phyloP scores from a whole-genome alignment of 139 green algal genomes.

The Dunaliella primolecta region DNA sequence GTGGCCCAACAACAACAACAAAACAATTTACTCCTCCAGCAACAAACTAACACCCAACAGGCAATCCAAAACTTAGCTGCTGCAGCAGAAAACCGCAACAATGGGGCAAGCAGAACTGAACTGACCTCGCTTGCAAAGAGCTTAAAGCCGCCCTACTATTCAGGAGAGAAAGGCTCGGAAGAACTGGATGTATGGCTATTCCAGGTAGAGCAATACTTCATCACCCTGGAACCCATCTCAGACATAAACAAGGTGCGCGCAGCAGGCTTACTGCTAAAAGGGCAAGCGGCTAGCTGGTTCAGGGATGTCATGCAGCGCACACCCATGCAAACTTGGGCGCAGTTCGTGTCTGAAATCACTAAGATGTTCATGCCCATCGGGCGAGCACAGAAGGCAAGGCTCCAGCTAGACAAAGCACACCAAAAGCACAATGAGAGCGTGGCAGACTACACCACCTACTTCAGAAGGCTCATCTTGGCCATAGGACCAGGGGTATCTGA shows the following conservation, averaged over 20 bases:
- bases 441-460: neutral
- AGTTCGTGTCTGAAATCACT: neutral
- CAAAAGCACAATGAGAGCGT: neutral
- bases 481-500: neutral
- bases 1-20: no score
- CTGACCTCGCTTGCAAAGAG: neutral
- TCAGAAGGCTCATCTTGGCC: neutral
- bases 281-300: neutral
- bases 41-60: no score
- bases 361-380: slow-evolving; percentile 15
- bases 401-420: neutral
- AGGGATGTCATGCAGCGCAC: neutral
- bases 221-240: neutral
- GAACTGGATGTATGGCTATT: neutral
- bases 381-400: neutral
- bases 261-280: neutral
- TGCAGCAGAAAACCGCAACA: no score
- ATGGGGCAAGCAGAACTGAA: no score
- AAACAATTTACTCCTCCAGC: no score
- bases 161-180: neutral
- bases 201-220: slow-evolving; percentile 5
- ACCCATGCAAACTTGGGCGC: neutral
- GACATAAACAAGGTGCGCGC: neutral
- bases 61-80: no score
- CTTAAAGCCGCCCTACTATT: neutral